A percentile compares a stretch with the other conserved stretches of the same genome.
Conservation (phyloP, 495 filamentous ascomycete genomes). For the Penicillium verhagenii region DNA sequence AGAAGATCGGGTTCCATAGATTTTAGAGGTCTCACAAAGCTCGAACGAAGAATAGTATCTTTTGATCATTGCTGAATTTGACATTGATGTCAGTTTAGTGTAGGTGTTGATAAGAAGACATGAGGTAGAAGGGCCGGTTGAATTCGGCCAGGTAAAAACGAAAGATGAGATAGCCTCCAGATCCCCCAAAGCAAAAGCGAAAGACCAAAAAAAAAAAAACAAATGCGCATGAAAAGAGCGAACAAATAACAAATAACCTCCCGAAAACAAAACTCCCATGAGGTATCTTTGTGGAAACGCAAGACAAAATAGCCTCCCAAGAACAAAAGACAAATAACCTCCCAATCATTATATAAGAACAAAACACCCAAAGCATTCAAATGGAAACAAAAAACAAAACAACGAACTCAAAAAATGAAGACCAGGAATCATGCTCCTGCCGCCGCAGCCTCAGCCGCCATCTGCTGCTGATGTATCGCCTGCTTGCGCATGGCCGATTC, state of each 20-base stretch:
- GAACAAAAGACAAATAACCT: neutral
- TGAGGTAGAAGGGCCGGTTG: slow-evolving; percentile 3
- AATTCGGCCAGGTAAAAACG: neutral
- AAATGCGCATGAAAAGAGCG: neutral
- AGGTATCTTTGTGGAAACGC: slow-evolving; percentile 9
- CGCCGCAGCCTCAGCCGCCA: slow-evolving; percentile 1
- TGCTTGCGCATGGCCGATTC: slow-evolving; percentile 5
- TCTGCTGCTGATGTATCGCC: slow-evolving; percentile 3
- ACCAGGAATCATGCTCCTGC: neutral
- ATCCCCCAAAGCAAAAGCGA: neutral
- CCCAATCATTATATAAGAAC: slow-evolving; percentile 5
- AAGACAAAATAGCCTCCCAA: slow-evolving; percentile 3
- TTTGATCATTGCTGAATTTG: neutral
- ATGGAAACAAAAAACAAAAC: slow-evolving; percentile 8
- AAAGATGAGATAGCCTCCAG: slow-evolving; percentile 2
- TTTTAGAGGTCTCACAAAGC: neutral
- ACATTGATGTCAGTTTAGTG: neutral
- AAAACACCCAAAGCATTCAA: neutral
- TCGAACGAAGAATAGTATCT: neutral
- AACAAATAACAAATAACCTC: slow-evolving; percentile 1
- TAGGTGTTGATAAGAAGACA: slow-evolving; percentile 1
- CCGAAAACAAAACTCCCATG: slow-evolving; percentile 4
- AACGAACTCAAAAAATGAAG: no score
- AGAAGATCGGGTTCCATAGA: no score
- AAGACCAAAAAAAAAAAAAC: neutral